Percentiles rank a stretch among this genome's conserved stretches.
Conservation (phyloP, 495 filamentous ascomycete species). For the Rhizodiscina lignyota region DNA sequence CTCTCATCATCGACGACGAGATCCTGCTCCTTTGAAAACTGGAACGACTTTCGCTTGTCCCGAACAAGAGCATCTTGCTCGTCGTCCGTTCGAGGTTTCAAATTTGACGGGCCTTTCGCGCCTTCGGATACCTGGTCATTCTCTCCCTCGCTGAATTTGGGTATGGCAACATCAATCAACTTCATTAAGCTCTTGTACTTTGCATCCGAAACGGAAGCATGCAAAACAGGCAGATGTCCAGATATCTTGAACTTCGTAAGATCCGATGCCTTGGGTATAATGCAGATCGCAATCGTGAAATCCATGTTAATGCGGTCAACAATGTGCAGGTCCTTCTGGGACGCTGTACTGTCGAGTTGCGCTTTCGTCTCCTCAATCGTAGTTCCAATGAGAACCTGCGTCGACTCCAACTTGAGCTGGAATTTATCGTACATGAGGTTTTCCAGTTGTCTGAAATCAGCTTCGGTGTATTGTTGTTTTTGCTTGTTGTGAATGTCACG, state of each 20-base stretch:
- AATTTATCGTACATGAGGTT: slow-evolving; percentile 94
- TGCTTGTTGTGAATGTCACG: slow-evolving; percentile 83
- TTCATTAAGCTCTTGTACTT: slow-evolving; percentile 97
- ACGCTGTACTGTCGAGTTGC: slow-evolving; percentile 57
- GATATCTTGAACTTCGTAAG: slow-evolving; percentile 85
- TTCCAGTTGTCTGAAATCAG: slow-evolving; percentile 75
- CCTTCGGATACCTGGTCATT: slow-evolving; percentile 11
- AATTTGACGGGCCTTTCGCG: slow-evolving; percentile 12
- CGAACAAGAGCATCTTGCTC: slow-evolving; percentile 16
- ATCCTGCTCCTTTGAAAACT: slow-evolving; percentile 46
- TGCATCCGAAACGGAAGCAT: slow-evolving; percentile 77
- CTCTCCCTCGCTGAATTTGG: slow-evolving; percentile 49
- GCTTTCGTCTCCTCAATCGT: slow-evolving; percentile 76
- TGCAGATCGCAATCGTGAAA: slow-evolving; percentile 80
- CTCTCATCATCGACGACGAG: slow-evolving; percentile 61
- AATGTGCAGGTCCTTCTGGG: slow-evolving; percentile 63
- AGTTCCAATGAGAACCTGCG: slow-evolving; percentile 89
- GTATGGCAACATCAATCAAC: slow-evolving; percentile 86
- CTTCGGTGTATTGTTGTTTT: slow-evolving; percentile 68
- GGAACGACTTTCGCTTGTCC: slow-evolving; percentile 43
- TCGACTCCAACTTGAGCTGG: slow-evolving; percentile 75
- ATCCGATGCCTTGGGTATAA: slow-evolving; percentile 83
- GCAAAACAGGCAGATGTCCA: slow-evolving; percentile 80
- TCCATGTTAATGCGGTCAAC: slow-evolving; percentile 95
- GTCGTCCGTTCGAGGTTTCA: slow-evolving; percentile 8